Conservation (phyloP, 306 rosid species). For the Lathyrus aphaca region DNA sequence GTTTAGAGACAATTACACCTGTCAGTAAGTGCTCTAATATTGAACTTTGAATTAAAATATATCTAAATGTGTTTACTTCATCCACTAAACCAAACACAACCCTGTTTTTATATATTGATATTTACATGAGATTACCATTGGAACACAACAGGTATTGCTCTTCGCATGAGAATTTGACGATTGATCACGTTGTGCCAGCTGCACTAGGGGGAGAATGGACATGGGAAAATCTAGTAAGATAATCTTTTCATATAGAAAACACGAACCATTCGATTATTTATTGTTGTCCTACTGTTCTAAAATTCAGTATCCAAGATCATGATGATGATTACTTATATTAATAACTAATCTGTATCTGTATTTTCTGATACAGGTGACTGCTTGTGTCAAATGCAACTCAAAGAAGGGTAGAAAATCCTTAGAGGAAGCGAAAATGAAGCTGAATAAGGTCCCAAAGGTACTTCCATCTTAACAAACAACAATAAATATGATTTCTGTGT, state of each 20-base stretch:
- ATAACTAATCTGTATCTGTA: neutral
- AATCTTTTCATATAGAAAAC: slow-evolving; percentile 17
- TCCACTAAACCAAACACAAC: slow-evolving; percentile 2
- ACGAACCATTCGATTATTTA: slow-evolving; percentile 16
- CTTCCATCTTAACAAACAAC: slow-evolving; percentile 29
- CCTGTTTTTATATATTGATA: neutral
- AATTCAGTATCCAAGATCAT: slow-evolving; percentile 12
- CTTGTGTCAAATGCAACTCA: slow-evolving; percentile 86
- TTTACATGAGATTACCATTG: slow-evolving; percentile 37
- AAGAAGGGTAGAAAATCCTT: slow-evolving; percentile 79
- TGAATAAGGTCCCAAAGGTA: slow-evolving; percentile 82
- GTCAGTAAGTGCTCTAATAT: slow-evolving; percentile 70
- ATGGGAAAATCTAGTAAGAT: slow-evolving; percentile 91
- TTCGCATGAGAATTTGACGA: slow-evolving; percentile 79
- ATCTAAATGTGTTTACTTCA: slow-evolving; percentile 33
- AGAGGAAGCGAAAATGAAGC: slow-evolving; percentile 91
- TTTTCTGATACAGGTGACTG: slow-evolving; percentile 69
- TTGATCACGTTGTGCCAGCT: slow-evolving; percentile 82
- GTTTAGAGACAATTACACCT: slow-evolving; percentile 78
- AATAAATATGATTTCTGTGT: slow-evolving; percentile 15
- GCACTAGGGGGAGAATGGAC: slow-evolving; percentile 91
- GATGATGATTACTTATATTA: slow-evolving; percentile 6
- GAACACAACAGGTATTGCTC: slow-evolving; percentile 76
- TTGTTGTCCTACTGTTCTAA: slow-evolving; percentile 2
- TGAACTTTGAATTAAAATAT: slow-evolving; percentile 20